phyloP scores from a whole-genome alignment of 1,284 basidiomycete genomes.

The Trichosporon sp. region DNA sequence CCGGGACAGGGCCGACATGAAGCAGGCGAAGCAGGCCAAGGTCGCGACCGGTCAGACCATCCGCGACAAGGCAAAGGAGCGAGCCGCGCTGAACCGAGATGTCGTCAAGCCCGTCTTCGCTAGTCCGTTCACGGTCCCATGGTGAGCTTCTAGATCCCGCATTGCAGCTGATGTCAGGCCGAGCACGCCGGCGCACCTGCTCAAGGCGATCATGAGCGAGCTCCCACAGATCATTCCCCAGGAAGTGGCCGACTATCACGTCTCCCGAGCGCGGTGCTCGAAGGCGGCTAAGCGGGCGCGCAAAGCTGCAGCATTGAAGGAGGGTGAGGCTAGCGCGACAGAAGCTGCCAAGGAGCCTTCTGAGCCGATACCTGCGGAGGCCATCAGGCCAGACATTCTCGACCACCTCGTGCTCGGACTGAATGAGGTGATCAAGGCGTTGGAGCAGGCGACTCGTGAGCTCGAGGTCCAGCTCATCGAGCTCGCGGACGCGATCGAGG shows the following conservation, averaged over 20 bases:
- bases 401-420: constrained; percentile 63
- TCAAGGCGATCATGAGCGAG: constrained; percentile 30
- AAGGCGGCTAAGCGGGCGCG: constrained; percentile 21
- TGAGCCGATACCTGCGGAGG: background rate
- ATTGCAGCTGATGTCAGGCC: constrained; percentile 28
- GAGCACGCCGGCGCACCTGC: constrained; percentile 36
- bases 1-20: constrained; percentile 19
- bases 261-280: constrained; percentile 33
- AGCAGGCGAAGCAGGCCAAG: constrained; percentile 12
- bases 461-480: constrained; percentile 30
- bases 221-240: constrained; percentile 30
- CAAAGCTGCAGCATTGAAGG: background rate
- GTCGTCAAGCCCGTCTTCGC: constrained; percentile 25
- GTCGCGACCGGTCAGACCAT: constrained; percentile 15
- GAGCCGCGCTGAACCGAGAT: constrained; percentile 1
- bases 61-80: constrained; percentile 15
- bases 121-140: constrained; percentile 36
- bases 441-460: constrained; percentile 59
- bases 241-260: constrained; percentile 37
- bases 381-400: constrained; percentile 49
- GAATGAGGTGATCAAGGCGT: constrained; percentile 68
- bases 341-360: background rate
- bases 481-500: constrained; percentile 40
- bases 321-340: background rate
- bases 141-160: constrained; percentile 25